Evolutionary conservation across 2,329 filamentous ascomycete genomes (phyloP).

Genomic region (Allantophomopsis cytisporea): DNA sequence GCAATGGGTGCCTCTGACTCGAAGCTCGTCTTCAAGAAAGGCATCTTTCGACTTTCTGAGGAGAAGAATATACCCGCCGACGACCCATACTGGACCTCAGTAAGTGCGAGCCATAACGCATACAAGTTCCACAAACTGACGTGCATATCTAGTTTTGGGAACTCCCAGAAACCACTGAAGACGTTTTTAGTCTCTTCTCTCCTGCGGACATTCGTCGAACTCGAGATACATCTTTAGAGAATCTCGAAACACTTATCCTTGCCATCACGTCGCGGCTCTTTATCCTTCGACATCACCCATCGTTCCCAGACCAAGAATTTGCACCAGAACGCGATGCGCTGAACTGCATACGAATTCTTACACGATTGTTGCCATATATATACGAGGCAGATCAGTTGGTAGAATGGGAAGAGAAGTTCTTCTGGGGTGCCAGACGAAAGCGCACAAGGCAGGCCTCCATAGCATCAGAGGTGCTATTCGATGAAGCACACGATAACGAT

Average conservation of each 20-base stretch:
- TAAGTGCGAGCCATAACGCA: slow-evolving; percentile 28
- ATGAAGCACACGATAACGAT: slow-evolving; percentile 48
- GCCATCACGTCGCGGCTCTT: slow-evolving; percentile 75
- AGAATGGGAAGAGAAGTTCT: slow-evolving; percentile 84
- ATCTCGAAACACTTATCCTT: slow-evolving; percentile 78
- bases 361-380: slow-evolving; percentile 76
- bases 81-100: slow-evolving; percentile 86
- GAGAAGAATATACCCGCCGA: slow-evolving; percentile 76
- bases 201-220: slow-evolving; percentile 79
- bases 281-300: slow-evolving; percentile 73
- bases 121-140: slow-evolving; percentile 4
- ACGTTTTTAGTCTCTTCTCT: slow-evolving; percentile 93
- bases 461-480: slow-evolving; percentile 69
- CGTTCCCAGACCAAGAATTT: slow-evolving; percentile 76
- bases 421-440: slow-evolving; percentile 69
- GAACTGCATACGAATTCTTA: slow-evolving; percentile 88
- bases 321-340: slow-evolving; percentile 78
- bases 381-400: slow-evolving; percentile 80
- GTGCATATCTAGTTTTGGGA: slow-evolving; percentile 71
- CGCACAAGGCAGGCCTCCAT: slow-evolving; percentile 41
- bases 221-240: slow-evolving; percentile 71
- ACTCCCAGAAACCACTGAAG: slow-evolving; percentile 86
- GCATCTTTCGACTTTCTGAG: slow-evolving; percentile 93
- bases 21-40: slow-evolving; percentile 97
- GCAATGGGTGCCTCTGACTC: slow-evolving; percentile 95